A percentile compares a stretch with the other conserved stretches of the same genome.
phyloP scores from a whole-genome alignment of 176 grass and related monocot genomes.

The Phyllostachys edulis region DNA sequence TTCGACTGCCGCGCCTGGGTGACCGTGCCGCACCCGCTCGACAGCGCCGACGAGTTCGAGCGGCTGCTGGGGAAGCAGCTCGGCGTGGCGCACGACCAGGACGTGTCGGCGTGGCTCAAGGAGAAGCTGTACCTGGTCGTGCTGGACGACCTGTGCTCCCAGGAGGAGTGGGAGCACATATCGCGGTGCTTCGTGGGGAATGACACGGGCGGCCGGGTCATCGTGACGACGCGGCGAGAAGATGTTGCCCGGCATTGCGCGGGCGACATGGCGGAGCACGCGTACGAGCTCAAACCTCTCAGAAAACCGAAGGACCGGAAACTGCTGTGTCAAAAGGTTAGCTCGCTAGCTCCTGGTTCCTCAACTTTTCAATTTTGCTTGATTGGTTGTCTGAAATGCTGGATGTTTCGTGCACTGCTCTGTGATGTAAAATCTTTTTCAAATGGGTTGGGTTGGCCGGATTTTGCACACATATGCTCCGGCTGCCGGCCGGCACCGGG shows the following conservation, averaged over 20 bases:
- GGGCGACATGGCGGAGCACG: not conserved
- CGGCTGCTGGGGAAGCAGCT: constrained; percentile 6
- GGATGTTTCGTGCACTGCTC: no score
- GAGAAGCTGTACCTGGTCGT: constrained; percentile 17
- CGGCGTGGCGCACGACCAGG: not conserved
- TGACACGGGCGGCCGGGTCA: constrained; percentile 5
- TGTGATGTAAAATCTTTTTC: no score
- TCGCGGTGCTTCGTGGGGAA: not conserved
- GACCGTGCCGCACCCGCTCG: constrained; percentile 37
- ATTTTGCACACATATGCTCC: no score
- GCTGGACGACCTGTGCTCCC: constrained; percentile 16
- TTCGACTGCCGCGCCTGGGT: constrained; percentile 47
- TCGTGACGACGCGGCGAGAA: constrained; percentile 33
- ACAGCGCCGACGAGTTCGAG: not conserved
- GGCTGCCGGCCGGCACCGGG: no score
- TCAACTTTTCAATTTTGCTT: not conserved
- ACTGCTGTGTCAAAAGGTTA: no score
- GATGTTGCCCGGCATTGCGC: constrained; percentile 30
- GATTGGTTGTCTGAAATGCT: no score
- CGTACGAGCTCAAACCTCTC: constrained; percentile 9
- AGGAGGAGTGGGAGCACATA: constrained; percentile 12
- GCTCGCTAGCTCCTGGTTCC: no score
- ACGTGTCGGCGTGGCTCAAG: not conserved
- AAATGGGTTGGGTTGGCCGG: no score
- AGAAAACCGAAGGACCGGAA: no score